Evolutionary conservation across 495 filamentous ascomycete species (phyloP).

Genomic region (Penicillium coffeae): DNA sequence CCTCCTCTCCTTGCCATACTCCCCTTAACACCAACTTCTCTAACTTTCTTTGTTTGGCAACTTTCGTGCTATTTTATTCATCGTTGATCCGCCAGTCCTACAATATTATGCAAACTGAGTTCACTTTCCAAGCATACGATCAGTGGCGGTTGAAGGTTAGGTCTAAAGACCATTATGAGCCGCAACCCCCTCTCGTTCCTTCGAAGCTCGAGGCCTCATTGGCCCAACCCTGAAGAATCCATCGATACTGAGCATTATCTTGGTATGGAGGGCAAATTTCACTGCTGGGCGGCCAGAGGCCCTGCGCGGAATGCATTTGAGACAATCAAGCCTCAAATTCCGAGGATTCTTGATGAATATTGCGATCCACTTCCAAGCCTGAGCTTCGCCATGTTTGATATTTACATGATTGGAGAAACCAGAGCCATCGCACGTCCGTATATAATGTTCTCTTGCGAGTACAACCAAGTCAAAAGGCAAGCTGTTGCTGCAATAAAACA

Average conservation of each 20-base stretch:
- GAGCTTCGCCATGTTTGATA: not conserved
- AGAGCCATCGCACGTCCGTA: not conserved
- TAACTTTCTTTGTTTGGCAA: too few species aligned
- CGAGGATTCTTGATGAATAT: not conserved
- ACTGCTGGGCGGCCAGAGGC: not conserved
- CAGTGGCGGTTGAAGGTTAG: not conserved
- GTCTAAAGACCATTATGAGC: not conserved
- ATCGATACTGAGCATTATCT: not conserved
- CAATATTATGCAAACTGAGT: too few species aligned
- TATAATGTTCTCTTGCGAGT: not conserved
- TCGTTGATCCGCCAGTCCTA: too few species aligned
- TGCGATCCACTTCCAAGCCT: not conserved
- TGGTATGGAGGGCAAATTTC: not conserved
- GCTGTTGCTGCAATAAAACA: not conserved
- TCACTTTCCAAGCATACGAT: too few species aligned
- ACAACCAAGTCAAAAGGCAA: not conserved
- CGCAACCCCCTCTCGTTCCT: not conserved
- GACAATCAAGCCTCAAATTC: not conserved
- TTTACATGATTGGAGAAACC: not conserved
- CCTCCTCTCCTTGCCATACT: too few species aligned
- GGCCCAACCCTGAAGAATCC: not conserved
- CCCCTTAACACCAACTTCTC: too few species aligned
- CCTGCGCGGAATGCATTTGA: not conserved
- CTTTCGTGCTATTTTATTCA: too few species aligned
- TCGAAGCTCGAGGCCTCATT: not conserved